These are phyloP conservation scores for Blepharisma undulans DNA, from an alignment of 169 alveolate genomes.

Conservation along the genomic window DNA sequence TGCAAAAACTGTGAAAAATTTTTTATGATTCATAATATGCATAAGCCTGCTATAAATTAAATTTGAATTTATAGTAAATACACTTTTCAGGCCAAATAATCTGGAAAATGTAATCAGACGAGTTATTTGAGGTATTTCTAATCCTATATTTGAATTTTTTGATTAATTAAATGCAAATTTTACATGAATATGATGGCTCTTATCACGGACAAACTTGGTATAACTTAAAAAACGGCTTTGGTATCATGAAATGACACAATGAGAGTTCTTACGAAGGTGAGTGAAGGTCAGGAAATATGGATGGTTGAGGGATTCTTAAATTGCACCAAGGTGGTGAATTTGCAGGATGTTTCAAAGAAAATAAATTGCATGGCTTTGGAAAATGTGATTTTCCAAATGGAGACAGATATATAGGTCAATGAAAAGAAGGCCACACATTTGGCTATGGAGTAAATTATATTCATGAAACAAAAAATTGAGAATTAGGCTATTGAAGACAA, in stretches of 20 bases:
- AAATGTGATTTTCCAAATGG: conserved; percentile 20
- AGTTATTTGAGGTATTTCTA: too few relatives aligned
- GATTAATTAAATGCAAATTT: neutral
- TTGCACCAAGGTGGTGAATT: conserved; percentile 20
- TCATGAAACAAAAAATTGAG: neutral
- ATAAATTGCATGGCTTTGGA: conserved; percentile 5
- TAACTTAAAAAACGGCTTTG: neutral
- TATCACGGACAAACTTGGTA: conserved; percentile 5
- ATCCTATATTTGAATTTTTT: neutral
- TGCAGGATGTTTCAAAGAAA: conserved; percentile 15
- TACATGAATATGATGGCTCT: conserved; percentile 4
- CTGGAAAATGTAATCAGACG: too few relatives aligned
- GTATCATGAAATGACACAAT: conserved; percentile 13
- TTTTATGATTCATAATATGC: too few relatives aligned
- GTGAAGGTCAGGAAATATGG: neutral
- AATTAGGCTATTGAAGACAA: neutral
- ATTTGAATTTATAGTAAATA: too few relatives aligned
- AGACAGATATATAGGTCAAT: conserved; percentile 4
- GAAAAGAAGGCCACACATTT: conserved; percentile 1
- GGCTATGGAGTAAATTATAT: conserved; percentile 25
- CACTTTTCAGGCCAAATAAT: too few relatives aligned
- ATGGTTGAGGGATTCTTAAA: conserved; percentile 31
- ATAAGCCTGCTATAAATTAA: too few relatives aligned
- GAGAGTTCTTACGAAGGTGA: neutral
- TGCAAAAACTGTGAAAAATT: too few relatives aligned